These are phyloP conservation scores for Cladophialophora immunda DNA, from an alignment of 2,329 filamentous ascomycete genomes.

Conservation along the genomic window DNA sequence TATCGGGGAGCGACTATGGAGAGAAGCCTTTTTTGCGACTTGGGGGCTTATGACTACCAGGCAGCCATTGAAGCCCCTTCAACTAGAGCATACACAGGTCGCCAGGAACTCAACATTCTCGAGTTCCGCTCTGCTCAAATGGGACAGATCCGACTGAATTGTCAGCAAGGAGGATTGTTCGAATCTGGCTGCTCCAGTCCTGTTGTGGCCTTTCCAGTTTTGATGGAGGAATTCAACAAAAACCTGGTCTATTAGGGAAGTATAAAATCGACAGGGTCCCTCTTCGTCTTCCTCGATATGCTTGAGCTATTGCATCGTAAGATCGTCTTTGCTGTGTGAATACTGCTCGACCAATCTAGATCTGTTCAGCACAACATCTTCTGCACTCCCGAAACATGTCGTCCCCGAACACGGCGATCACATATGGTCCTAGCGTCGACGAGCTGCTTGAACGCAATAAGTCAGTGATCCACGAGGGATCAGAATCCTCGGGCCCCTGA, in stretches of 20 bases:
- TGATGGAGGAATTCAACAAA: background rate
- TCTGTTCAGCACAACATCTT: background rate
- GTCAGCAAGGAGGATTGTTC: background rate
- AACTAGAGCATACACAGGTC: background rate
- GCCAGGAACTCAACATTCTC: background rate
- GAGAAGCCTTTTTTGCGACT: background rate
- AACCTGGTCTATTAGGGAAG: background rate
- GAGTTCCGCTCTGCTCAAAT: background rate
- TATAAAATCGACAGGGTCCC: background rate
- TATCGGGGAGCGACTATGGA: background rate
- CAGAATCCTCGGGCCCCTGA: background rate
- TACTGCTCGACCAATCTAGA: background rate
- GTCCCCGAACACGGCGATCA: background rate
- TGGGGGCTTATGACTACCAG: background rate
- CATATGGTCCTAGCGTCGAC: constrained; percentile 12
- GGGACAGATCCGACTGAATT: background rate
- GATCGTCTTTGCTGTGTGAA: background rate
- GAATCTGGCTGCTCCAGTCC: background rate
- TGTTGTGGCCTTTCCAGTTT: background rate
- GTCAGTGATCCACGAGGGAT: constrained; percentile 13
- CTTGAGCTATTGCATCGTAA: background rate
- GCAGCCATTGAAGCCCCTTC: background rate
- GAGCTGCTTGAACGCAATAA: constrained; percentile 30
- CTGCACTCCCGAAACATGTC: background rate
- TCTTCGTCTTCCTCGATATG: background rate